Base-by-base conservation (phyloP, 495 filamentous ascomycete species). In the Penicillium maclennaniae region DNA sequence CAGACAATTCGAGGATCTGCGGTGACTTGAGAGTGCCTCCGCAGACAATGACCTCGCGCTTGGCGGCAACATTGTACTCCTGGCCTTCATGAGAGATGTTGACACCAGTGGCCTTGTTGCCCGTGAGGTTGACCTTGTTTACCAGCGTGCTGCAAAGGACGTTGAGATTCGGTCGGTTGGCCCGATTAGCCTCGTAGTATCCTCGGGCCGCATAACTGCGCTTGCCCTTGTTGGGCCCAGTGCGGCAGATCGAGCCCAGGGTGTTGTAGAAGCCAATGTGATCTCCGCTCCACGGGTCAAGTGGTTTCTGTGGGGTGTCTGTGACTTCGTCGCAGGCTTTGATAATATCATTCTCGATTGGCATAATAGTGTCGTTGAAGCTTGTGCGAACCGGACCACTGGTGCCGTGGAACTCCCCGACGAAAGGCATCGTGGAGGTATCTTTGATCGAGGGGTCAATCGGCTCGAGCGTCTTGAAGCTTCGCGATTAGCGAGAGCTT, bases 1-100 rank as follows among this genome's bases (percentile, higher is more conserved):
- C 83, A 6, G 80, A 84, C 1, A 84, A 61, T 59, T 84, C 78
- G 0, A 86, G 72, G 3, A 85, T 47, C 58, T 84, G 76, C 0
- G 80, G 79, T 0, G 78, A 74, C 40, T 80, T 69, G 34, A 83
- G 53, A 0, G 70, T 59, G 0, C 83, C 83, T 1, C 77, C 79
- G 1, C 75, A 69, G 27, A 85, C 45, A 43, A 86, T 77, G 19
- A 85, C 70, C 40, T 83, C 79, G 27, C 72, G 79, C 15, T 60
- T 67, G 1, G 78, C 82, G 37, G 59, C 69, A 19, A 86, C 58
- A 7, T 60, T 67, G 17, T 66, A 48, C 40, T 78, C 68, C 57
- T 62, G 43, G 1, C 68, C 69, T 15, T 62, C 57, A 15, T 67
- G 46, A 4, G 56, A 59, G 46, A 79, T 58, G 48, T 68, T 70